Evolutionary conservation across 2,329 filamentous ascomycete genomes (phyloP), one percentile per base, ranked within the genome.

Genomic region (Trichoderma atrobrunneum): DNA sequence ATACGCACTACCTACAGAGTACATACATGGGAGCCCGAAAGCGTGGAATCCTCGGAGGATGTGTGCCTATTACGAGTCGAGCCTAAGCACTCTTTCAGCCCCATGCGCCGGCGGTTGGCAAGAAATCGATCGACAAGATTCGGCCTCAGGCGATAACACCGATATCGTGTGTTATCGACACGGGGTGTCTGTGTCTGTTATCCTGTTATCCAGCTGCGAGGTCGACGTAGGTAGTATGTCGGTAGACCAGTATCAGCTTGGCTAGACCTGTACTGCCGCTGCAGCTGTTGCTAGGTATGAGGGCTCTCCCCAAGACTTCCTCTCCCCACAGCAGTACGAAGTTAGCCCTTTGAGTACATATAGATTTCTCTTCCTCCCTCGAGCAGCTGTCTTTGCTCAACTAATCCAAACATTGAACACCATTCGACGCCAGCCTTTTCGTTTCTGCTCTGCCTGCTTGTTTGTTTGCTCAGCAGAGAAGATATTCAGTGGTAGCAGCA

Each of bases 301-400:
- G 21, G 48, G 21, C 48, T 24, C 48, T 54, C 21, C 48, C 11
- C 21, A 12, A n/a, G 43, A 51, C 43, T n/a, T 51, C 16, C n/a
- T 0, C 61, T 59, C 64, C 65, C 65, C 71, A 74, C 73, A 72
- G 73, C 54, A 71, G 73, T 73, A 73, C 75, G 72, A 68, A 72
- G 72, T 56, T 56, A 70, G 74, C 75, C 74, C 71, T 72, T 72
- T 72, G 74, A 78, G 74, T 79, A 79, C 70, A 51, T 71, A 72
- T 78, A 79, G 73, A 26, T 26, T 26, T 26, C 26, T 72, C 75
- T 66, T 76, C 76, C 77, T 79, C 77, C 32, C 57, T 51, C 70
- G 59, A 73, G 72, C 73, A 72, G 71, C 72, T 74, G 73, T 73
- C 70, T 76, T 67, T 72, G 72, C 68, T 72, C 71, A 4, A n/a